These are phyloP conservation scores for Kurtzmaniella cleridarum DNA, from an alignment of 805 yeast genomes.

Conservation along the genomic window DNA sequence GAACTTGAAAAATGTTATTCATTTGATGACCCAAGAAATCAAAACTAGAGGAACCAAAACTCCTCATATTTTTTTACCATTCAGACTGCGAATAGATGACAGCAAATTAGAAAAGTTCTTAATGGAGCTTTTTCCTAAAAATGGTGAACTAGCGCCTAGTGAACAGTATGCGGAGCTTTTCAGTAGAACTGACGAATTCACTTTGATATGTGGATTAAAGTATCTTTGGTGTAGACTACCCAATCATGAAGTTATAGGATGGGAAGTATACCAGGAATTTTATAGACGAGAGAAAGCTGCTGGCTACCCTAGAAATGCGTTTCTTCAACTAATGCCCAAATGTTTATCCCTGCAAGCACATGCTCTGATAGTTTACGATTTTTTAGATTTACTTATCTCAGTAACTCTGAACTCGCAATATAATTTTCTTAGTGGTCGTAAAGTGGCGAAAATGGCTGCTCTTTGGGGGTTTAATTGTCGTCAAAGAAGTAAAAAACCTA, in stretches of 20 bases:
- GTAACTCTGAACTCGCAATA: conserved; percentile 74
- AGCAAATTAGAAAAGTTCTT: conserved; percentile 53
- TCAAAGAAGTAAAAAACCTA: conserved; percentile 18
- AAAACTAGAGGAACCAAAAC: conserved; percentile 66
- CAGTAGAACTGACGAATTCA: conserved; percentile 52
- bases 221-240: conserved; percentile 86
- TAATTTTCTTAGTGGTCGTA: conserved; percentile 74
- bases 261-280: conserved; percentile 76
- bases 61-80: conserved; percentile 73
- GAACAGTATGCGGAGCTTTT: conserved; percentile 38
- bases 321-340: conserved; percentile 76
- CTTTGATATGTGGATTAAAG: conserved; percentile 68
- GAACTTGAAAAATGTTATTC: conserved; percentile 62
- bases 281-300: conserved; percentile 59
- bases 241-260: conserved; percentile 73
- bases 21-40: conserved; percentile 64
- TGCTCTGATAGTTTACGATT: conserved; percentile 85
- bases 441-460: conserved; percentile 76
- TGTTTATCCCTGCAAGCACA: conserved; percentile 81
- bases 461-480: conserved; percentile 76
- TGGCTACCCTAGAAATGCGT: conserved; percentile 66
- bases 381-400: conserved; percentile 72
- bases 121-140: conserved; percentile 47
- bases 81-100: conserved; percentile 65
- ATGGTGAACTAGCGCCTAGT: conserved; percentile 40